Base-by-base conservation (phyloP, 2,329 filamentous ascomycete species). In the Cercospora sp. region DNA sequence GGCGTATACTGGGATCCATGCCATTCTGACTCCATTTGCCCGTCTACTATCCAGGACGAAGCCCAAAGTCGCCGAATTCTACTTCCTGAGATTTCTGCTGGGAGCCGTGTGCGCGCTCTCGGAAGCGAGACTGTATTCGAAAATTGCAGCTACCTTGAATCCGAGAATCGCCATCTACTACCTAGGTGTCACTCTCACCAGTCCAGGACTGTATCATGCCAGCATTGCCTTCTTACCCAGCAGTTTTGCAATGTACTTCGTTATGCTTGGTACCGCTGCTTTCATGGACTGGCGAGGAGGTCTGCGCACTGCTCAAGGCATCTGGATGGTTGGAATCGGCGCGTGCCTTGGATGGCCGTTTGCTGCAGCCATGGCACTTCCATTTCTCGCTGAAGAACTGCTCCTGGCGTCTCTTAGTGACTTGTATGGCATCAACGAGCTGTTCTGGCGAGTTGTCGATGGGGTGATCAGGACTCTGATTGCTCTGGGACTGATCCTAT, bases 161-260 rank as follows among this genome's bases (percentile, higher is more conserved):
- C 89, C 91, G 7, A 87, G 93, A 68, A 91, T 98, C 66, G 95
- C 92, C 10, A 82, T 97, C 4, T 88, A 97, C 76, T 97, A 96
- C 79, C 81, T 97, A 68, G 83, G 94, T 69, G 88, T 91, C 53
- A 89, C 91, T 68, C 82, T 92, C 61, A 89, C 90, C 67, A 96
- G 91, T 70, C 92, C 95, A 0, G 95, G 95, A 53, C 96, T 97
- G 85, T 98, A 97, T 78, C 93, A 97, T 80, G 91, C 95, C 4
- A 93, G 92, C 66, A 87, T 91, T 1, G 89, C 94, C 5, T 97
- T 92, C 77, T 84, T 99, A 5, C 95, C 95, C 0, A 97, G 94
- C 8, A 97, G 91, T 79, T 99, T 99, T 77, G 91, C 95, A 76
- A 99, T 99, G 95, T 97, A 96, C 79, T 91, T 89, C 68, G 89